A percentile compares a stretch with the other conserved stretches of the same genome.
Conservation (phyloP, 2,329 filamentous ascomycete genomes). For the Escovopsis sp. region DNA sequence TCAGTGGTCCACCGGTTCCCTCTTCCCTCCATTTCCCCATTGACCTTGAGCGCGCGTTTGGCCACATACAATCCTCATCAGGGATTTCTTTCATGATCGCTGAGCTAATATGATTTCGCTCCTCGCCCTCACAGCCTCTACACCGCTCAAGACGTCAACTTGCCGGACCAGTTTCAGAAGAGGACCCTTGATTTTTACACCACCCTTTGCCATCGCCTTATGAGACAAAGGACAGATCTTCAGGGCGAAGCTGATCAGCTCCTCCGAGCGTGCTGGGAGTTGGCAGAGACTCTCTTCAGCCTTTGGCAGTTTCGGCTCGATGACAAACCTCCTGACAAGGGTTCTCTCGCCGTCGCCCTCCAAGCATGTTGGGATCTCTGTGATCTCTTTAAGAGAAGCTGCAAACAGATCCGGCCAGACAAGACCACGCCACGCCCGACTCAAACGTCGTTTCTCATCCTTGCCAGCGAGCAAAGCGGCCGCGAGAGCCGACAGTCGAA, state of each 20-base stretch:
- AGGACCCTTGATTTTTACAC: constrained; percentile 89
- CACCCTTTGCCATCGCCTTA: constrained; percentile 83
- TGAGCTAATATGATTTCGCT: no score
- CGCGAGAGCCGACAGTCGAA: constrained; percentile 35
- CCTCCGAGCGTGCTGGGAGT: constrained; percentile 71
- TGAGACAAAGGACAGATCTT: constrained; percentile 75
- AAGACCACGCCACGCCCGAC: constrained; percentile 70
- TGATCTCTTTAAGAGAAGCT: constrained; percentile 82
- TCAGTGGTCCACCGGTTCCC: constrained; percentile 19
- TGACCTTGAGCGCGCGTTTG: no score
- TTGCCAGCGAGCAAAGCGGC: constrained; percentile 33
- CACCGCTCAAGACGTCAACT: constrained; percentile 66
- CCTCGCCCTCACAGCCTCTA: constrained; percentile 45
- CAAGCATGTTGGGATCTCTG: constrained; percentile 92
- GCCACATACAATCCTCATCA: constrained; percentile 6
- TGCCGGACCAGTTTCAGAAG: constrained; percentile 79
- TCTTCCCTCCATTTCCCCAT: background rate
- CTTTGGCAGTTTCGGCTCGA: constrained; percentile 70
- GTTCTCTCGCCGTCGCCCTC: constrained; percentile 72
- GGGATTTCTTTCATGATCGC: constrained; percentile 6
- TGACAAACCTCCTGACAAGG: constrained; percentile 59
- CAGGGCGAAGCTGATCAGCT: constrained; percentile 73
- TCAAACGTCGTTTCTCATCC: constrained; percentile 54
- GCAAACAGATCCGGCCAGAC: constrained; percentile 78
- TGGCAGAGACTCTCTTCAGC: constrained; percentile 88